phyloP scores from a whole-genome alignment of 2,329 filamentous ascomycete species.

The Pestalotiopsis sp. region DNA sequence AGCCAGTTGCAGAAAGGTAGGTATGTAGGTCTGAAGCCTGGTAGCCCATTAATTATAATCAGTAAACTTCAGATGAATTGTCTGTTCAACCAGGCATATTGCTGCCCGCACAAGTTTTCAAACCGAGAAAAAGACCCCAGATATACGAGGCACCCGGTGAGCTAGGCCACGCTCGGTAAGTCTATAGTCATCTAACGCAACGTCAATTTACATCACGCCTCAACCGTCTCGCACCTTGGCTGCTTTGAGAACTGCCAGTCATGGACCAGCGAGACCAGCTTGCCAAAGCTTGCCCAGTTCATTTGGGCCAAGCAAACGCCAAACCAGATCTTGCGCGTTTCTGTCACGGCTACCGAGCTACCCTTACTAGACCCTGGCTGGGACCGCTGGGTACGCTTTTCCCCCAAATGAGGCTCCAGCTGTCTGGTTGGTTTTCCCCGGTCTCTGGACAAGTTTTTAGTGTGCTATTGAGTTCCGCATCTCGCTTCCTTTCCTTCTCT shows the following conservation, averaged over 20 bases:
- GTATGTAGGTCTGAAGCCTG: no score
- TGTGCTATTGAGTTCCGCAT: background rate
- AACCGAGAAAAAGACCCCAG: background rate
- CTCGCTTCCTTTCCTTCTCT: background rate
- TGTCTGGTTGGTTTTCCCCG: background rate
- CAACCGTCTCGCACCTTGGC: background rate
- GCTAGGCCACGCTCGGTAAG: conserved; percentile 4
- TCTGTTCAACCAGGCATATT: background rate
- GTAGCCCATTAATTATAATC: no score
- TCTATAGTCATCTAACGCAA: background rate
- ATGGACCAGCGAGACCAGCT: background rate
- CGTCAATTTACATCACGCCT: conserved; percentile 8
- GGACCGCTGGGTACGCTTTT: background rate
- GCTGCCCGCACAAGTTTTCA: background rate
- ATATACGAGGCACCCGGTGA: background rate
- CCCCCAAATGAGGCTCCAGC: background rate
- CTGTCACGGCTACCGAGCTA: no score
- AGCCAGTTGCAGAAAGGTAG: no score
- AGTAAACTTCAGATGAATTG: background rate
- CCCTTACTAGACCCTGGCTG: background rate
- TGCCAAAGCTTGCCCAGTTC: background rate
- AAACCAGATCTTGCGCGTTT: background rate
- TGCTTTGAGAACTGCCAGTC: conserved; percentile 6
- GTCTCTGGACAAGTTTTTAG: background rate
- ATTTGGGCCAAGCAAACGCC: background rate